Percentiles rank a stretch among this genome's conserved stretches.
Conservation (phyloP, 1,284 basidiomycete genomes). For the Ganoderma sp. region DNA sequence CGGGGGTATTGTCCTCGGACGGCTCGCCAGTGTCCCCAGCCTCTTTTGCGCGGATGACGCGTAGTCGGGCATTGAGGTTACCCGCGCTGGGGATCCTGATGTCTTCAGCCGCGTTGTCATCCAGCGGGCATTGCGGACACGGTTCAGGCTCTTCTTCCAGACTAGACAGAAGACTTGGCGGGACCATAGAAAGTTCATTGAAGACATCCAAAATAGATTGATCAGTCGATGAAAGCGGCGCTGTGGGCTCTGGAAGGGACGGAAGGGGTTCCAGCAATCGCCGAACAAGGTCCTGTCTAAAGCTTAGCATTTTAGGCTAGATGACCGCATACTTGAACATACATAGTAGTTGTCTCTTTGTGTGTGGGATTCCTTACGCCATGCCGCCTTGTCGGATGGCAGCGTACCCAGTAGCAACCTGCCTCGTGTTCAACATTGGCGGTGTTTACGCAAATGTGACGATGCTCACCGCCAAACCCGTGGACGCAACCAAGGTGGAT, state of each 20-base stretch:
- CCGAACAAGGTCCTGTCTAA: conserved; percentile 65
- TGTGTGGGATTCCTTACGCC: conserved; percentile 61
- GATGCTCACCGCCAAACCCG: conserved; percentile 73
- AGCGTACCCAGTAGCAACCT: conserved; percentile 70
- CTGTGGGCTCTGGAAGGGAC: conserved; percentile 52
- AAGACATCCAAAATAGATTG: conserved; percentile 55
- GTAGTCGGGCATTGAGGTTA: conserved; percentile 60
- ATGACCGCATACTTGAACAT: conserved; percentile 33
- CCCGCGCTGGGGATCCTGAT: conserved; percentile 56
- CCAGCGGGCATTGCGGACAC: conserved; percentile 56
- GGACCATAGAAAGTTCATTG: conserved; percentile 64
- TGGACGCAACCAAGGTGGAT: conserved; percentile 74
- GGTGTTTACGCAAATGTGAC: conserved; percentile 1
- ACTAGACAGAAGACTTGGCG: conserved; percentile 54
- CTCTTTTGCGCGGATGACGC: conserved; percentile 47
- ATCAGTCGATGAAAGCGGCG: conserved; percentile 52
- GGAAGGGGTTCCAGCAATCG: conserved; percentile 63
- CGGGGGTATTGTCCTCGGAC: conserved; percentile 49
- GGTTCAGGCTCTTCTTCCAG: conserved; percentile 60
- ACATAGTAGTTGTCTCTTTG: conserved; percentile 77
- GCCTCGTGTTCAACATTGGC: conserved; percentile 10
- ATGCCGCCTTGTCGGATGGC: conserved; percentile 59
- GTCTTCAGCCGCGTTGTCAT: conserved; percentile 52
- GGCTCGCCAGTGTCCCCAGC: conserved; percentile 27
- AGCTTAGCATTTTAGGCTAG: conserved; percentile 17